Evolutionary conservation across 2,329 filamentous ascomycete genomes (phyloP), one percentile per base, ranked within the genome.

Genomic region (Alternaria sp.): DNA sequence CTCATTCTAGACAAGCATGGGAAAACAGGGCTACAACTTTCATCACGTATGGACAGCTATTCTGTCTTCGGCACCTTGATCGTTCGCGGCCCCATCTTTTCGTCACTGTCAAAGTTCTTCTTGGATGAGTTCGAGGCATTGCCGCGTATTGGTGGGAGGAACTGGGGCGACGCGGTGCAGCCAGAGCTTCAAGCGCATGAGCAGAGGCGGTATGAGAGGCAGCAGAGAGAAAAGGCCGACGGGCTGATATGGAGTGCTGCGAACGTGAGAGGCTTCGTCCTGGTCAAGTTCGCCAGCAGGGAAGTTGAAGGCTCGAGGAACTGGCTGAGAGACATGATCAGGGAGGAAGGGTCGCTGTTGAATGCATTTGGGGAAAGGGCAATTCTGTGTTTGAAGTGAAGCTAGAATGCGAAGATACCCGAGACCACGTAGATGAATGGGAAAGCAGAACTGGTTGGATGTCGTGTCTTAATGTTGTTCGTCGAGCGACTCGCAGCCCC

Each of bases 281-380:
- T 97, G 25, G 91, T 98, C 70, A 98, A 98, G 79, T 96, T 98
- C 78, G 93, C 92, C 2, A 92, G 94, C 2, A 86, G 85, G 58
- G 90, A 90, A 47, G 90, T 97, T 23, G 94, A 98, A 78, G 91
- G 90, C 25, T 94, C 90, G 5, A 88, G 92, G 69, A 82, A 87
- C 50, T 98, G 94, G 93, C 85, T 98, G 61, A 88, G 89, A 10
- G 85, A 85, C 7, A 92, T 97, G 87, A 82, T 97, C 50, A 81
- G 84, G 49, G 86, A 88, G 65, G 93, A 97, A 78, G 92, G 92
- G 2, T 94, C 88, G 66, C 84, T 97, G 10, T 81, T 86, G 15
- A 79, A 82, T 55, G 81, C 87, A 12, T 97, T 97, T 83, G 95
- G 95, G 2, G 90, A 94, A 59, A 88, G 95, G 72, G 89, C 93